These are phyloP conservation scores for Sarcomyxa edulis DNA, from an alignment of 768 basidiomycete genomes.

Conservation along the genomic window DNA sequence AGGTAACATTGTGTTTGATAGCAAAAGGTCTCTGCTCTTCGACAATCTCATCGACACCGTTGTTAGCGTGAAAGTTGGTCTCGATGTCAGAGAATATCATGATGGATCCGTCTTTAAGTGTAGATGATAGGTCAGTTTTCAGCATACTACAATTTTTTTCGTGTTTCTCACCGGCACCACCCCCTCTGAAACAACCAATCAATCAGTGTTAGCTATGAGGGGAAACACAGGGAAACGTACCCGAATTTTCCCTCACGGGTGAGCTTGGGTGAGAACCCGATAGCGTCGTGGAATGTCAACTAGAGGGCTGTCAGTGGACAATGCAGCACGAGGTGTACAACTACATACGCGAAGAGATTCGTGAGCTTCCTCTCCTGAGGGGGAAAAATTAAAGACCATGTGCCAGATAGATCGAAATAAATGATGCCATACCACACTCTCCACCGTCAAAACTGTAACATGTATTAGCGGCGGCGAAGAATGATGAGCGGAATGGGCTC, in stretches of 20 bases:
- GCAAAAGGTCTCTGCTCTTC: constrained; percentile 23
- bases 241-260: constrained; percentile 17
- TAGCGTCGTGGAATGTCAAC: constrained; percentile 27
- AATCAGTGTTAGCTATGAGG: neutral
- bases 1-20: constrained; percentile 21
- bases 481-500: neutral
- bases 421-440: constrained; percentile 4
- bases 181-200: constrained; percentile 13
- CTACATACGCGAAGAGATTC: constrained; percentile 6
- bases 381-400: neutral
- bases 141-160: neutral
- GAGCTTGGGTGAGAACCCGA: constrained; percentile 23
- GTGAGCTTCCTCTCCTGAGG: constrained; percentile 5
- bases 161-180: constrained; percentile 13
- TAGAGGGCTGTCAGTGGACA: too few relatives aligned
- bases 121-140: neutral
- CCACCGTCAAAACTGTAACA: constrained; percentile 4
- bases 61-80: constrained; percentile 16
- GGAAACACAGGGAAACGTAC: constrained; percentile 7
- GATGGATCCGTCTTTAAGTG: constrained; percentile 18
- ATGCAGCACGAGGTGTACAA: too few relatives aligned
- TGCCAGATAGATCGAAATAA: neutral
- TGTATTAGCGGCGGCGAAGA: neutral
- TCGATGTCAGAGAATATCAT: constrained; percentile 18
- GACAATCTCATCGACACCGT: constrained; percentile 26